These are phyloP conservation scores for Fusarium protoensiforme DNA, from an alignment of 2,329 filamentous ascomycete species.

Conservation along the genomic window DNA sequence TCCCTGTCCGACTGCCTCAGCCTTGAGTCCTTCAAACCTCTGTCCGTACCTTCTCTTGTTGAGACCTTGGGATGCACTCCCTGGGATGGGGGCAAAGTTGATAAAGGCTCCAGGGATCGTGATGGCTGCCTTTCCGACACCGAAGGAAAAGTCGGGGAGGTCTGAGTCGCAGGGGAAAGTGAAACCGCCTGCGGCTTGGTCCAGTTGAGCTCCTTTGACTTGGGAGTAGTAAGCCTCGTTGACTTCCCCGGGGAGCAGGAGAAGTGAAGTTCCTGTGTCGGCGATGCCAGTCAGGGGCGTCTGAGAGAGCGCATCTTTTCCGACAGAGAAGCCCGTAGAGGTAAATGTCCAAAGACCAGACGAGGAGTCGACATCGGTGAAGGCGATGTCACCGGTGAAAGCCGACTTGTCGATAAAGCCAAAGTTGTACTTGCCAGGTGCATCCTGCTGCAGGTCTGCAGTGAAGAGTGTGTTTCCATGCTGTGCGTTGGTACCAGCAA, in stretches of 20 bases:
- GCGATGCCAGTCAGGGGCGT: constrained; percentile 56
- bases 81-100: constrained; percentile 60
- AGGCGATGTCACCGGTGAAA: constrained; percentile 71
- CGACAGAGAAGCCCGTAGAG: constrained; percentile 33
- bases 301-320: constrained; percentile 39
- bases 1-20: not conserved
- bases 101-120: constrained; percentile 65
- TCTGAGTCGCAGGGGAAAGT: constrained; percentile 58
- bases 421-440: constrained; percentile 76
- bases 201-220: constrained; percentile 55
- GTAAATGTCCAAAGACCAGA: constrained; percentile 74
- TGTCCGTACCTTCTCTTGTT: not conserved
- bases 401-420: constrained; percentile 74
- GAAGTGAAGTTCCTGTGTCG: constrained; percentile 73
- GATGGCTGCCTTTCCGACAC: constrained; percentile 68
- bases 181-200: constrained; percentile 56
- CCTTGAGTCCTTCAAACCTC: not conserved
- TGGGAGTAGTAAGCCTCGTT: constrained; percentile 61
- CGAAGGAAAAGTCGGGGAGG: constrained; percentile 62
- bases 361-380: constrained; percentile 68
- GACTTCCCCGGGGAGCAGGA: constrained; percentile 67
- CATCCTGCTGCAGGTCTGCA: constrained; percentile 69
- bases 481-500: constrained; percentile 44
- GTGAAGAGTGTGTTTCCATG: constrained; percentile 66
- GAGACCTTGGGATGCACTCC: not conserved